Evolutionary conservation across 1,284 basidiomycete genomes (phyloP).

Genomic region (Irpex rosettiformis): DNA sequence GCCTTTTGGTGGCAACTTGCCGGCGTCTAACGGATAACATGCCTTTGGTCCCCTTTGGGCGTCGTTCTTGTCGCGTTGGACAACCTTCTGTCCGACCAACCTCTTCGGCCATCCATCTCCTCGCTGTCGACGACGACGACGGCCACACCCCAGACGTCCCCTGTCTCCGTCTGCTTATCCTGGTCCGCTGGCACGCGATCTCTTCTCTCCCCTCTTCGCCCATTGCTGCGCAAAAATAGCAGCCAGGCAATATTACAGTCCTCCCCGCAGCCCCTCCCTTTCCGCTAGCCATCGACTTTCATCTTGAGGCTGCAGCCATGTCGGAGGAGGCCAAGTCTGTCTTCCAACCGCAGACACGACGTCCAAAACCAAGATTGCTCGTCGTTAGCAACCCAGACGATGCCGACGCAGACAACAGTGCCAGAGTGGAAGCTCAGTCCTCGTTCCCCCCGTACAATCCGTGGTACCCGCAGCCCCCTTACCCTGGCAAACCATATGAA

Average conservation of each 20-base stretch:
- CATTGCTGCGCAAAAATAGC: slow-evolving; percentile 1
- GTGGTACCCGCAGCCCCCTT: slow-evolving; percentile 19
- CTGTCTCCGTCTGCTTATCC: slow-evolving; percentile 10
- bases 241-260: slow-evolving; percentile 1
- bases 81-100: slow-evolving; percentile 9
- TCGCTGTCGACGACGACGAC: slow-evolving; percentile 5
- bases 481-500: slow-evolving; percentile 19
- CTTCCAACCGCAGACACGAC: slow-evolving; percentile 16
- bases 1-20: slow-evolving; percentile 14
- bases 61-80: slow-evolving; percentile 16
- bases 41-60: slow-evolving; percentile 16
- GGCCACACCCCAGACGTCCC: neutral
- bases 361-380: slow-evolving; percentile 34
- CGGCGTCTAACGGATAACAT: slow-evolving; percentile 8
- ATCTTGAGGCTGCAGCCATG: slow-evolving; percentile 26
- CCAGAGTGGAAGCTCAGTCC: slow-evolving; percentile 26
- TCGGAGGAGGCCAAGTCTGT: slow-evolving; percentile 41
- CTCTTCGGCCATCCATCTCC: slow-evolving; percentile 11
- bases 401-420: slow-evolving; percentile 35
- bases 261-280: slow-evolving; percentile 2
- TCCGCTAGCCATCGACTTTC: slow-evolving; percentile 1
- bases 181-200: neutral
- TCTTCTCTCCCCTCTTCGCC: neutral
- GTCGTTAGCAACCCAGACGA: slow-evolving; percentile 60
- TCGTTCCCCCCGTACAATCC: too few species aligned